phyloP scores from a whole-genome alignment of 139 green algal species.

The Chlamydomonas incerta region DNA sequence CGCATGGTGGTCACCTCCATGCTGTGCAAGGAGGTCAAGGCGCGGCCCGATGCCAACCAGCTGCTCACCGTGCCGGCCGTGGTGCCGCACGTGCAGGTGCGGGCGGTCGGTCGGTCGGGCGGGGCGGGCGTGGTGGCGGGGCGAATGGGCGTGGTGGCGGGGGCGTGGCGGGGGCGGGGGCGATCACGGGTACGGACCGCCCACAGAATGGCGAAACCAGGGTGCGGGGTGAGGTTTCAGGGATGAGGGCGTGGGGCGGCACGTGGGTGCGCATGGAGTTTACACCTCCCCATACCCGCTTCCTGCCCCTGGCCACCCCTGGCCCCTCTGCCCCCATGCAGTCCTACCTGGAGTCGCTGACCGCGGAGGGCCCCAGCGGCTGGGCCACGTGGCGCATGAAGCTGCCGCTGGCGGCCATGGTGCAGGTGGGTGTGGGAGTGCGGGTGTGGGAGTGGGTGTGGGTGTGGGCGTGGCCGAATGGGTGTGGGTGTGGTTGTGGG shows the following conservation, averaged over 20 bases:
- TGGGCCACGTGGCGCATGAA: conserved; percentile 66
- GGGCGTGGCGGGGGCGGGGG: too few species aligned
- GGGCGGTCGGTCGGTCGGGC: too few species aligned
- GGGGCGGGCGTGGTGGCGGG: not conserved
- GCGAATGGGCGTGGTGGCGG: too few species aligned
- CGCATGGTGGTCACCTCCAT: conserved; percentile 46
- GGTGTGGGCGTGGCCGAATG: too few species aligned
- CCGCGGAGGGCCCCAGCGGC: conserved; percentile 25
- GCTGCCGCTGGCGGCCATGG: conserved; percentile 46
- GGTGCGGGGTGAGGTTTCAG: too few species aligned
- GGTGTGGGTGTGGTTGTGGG: too few species aligned
- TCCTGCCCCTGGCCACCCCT: not conserved
- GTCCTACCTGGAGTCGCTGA: conserved; percentile 55
- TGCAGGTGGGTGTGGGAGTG: conserved; percentile 19
- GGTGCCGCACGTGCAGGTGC: conserved; percentile 36
- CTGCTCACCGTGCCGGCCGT: conserved; percentile 50
- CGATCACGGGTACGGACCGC: too few species aligned
- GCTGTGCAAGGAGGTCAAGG: conserved; percentile 50
- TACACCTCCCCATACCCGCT: too few species aligned
- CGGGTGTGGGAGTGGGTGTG: not conserved
- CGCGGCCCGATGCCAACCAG: conserved; percentile 43
- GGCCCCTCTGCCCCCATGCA: too few species aligned
- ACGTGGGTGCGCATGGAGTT: too few species aligned
- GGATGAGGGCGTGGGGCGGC: too few species aligned
- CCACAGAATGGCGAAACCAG: too few species aligned